Conservation (phyloP, 2,329 filamentous ascomycete genomes). For the Thielaviopsis ethacetica region DNA sequence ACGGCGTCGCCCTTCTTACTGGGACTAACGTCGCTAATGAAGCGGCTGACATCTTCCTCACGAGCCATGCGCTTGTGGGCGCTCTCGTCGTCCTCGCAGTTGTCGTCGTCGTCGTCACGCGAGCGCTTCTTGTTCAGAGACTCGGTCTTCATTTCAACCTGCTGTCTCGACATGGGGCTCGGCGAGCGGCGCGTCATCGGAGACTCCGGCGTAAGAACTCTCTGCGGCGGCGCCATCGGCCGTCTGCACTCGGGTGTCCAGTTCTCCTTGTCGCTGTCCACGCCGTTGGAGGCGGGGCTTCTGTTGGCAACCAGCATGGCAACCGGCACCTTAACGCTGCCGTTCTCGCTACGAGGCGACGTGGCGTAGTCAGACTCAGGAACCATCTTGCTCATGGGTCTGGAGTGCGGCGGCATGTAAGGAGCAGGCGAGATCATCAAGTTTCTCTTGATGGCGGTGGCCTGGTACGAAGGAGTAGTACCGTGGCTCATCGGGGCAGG, state of each 20-base stretch:
- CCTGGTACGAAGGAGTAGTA: conserved; percentile 1
- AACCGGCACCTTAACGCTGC: background rate
- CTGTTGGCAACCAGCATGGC: conserved; percentile 3
- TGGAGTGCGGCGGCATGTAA: background rate
- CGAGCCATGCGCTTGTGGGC: conserved; percentile 13
- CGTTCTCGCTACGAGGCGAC: conserved; percentile 40
- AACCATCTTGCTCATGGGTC: conserved; percentile 20
- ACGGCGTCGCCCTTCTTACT: conserved; percentile 71
- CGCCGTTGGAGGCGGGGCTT: conserved; percentile 6
- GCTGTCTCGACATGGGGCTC: conserved; percentile 1
- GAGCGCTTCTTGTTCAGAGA: conserved; percentile 14
- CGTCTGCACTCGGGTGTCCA: conserved; percentile 45
- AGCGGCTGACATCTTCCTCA: conserved; percentile 50
- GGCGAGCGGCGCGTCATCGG: conserved; percentile 19
- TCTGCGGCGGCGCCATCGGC: conserved; percentile 19
- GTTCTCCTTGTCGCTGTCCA: conserved; percentile 73
- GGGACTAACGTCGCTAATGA: conserved; percentile 54
- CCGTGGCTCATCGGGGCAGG: background rate
- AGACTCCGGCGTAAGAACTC: conserved; percentile 19
- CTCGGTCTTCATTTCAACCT: conserved; percentile 17
- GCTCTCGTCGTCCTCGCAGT: background rate
- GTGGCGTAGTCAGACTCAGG: conserved; percentile 26
- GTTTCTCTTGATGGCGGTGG: conserved; percentile 2
- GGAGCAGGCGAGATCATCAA: conserved; percentile 5
- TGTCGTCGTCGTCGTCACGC: conserved; percentile 2